These are phyloP conservation scores for Platanus orientalis DNA, from an alignment of 164 flowering plant genomes.

Conservation along the genomic window DNA sequence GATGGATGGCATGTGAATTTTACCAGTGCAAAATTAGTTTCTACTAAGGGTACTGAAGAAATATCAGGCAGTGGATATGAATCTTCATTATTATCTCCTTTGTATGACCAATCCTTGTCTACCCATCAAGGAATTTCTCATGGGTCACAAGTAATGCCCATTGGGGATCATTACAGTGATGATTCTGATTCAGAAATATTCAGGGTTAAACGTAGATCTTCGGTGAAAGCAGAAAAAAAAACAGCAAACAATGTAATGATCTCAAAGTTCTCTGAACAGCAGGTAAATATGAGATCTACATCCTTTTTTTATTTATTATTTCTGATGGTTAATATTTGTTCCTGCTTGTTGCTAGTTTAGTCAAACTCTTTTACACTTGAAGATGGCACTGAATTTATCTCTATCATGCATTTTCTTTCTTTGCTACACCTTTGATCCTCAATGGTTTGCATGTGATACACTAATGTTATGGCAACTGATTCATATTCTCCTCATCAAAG, in stretches of 20 bases:
- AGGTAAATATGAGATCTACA: constrained; percentile 32
- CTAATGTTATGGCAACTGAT: too few species aligned
- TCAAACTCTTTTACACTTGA: not conserved
- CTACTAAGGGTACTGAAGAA: constrained; percentile 24
- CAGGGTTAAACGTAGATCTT: constrained; percentile 67
- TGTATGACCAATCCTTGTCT: constrained; percentile 21
- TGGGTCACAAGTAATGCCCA: constrained; percentile 17
- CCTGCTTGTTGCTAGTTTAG: not conserved
- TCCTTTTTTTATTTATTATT: not conserved
- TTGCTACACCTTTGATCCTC: too few species aligned
- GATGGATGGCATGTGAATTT: constrained; percentile 31
- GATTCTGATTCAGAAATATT: constrained; percentile 72
- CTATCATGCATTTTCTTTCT: too few species aligned
- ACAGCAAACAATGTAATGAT: constrained; percentile 19
- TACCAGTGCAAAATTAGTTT: constrained; percentile 11
- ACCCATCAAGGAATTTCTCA: constrained; percentile 11
- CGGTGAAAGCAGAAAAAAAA: constrained; percentile 39
- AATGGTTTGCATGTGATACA: too few species aligned
- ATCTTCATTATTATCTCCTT: constrained; percentile 25
- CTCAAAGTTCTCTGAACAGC: constrained; percentile 32
- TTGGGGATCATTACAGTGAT: constrained; percentile 38
- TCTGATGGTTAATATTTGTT: too few species aligned
- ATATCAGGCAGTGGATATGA: constrained; percentile 16
- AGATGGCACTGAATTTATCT: constrained; percentile 3
- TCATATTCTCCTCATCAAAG: too few species aligned